Evolutionary conservation across 352 stramenopile species (phyloP).

Genomic region (Phytophthora agathidicida): DNA sequence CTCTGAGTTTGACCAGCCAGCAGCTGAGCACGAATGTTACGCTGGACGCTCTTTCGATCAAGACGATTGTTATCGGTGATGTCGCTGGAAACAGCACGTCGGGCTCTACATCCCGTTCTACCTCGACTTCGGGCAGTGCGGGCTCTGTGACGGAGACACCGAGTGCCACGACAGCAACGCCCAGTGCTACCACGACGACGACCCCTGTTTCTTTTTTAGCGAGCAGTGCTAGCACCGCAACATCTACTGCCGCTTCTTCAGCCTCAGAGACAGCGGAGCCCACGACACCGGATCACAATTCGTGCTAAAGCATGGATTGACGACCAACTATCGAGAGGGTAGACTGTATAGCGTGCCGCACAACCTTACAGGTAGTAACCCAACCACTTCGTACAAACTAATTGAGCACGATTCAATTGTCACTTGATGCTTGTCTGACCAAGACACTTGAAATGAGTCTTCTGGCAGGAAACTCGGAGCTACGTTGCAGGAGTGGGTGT

Average conservation of each 20-base stretch:
- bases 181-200: not conserved
- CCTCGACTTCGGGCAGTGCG: not conserved
- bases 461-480: too few species aligned
- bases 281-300: constrained; percentile 24
- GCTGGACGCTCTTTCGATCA: constrained; percentile 51
- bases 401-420: too few species aligned
- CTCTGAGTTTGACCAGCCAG: constrained; percentile 44
- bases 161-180: constrained; percentile 4
- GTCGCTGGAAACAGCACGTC: constrained; percentile 20
- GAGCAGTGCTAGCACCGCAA: constrained; percentile 3
- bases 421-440: too few species aligned
- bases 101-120: constrained; percentile 2
- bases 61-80: constrained; percentile 54
- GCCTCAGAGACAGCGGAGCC: constrained; percentile 21
- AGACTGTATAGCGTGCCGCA: constrained; percentile 4
- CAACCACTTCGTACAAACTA: too few species aligned
- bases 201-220: not conserved
- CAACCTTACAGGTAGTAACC: too few species aligned
- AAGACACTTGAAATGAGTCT: too few species aligned
- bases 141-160: constrained; percentile 15
- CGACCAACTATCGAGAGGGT: constrained; percentile 6
- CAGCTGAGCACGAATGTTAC: constrained; percentile 40
- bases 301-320: constrained; percentile 27
- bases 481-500: too few species aligned
- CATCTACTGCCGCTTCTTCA: constrained; percentile 10